Conservation (phyloP, 208 protist species). For the Willaertia magna region DNA sequence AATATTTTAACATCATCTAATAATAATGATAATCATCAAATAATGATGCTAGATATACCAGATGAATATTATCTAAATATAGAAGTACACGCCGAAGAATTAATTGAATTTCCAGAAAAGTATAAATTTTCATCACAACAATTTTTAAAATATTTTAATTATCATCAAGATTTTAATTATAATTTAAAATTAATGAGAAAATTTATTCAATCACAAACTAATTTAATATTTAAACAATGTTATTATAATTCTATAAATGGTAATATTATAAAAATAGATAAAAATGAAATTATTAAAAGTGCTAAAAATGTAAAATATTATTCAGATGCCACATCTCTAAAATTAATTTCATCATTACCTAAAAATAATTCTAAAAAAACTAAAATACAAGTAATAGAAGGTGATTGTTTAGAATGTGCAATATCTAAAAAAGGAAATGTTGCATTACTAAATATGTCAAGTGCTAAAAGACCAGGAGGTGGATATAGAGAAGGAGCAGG, state of each 20-base stretch:
- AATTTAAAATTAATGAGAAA: background rate
- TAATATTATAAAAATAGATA: background rate
- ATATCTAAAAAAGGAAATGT: background rate
- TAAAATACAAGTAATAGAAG: background rate
- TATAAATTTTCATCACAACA: background rate
- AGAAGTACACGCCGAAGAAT: background rate
- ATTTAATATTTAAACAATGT: background rate
- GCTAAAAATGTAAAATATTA: background rate
- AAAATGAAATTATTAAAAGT: background rate
- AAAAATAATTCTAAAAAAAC: background rate
- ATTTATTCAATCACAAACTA: background rate
- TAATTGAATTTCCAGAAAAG: background rate
- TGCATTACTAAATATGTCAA: slow-evolving; percentile 18
- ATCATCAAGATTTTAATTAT: background rate
- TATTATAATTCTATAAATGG: background rate
- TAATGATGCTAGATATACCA: no score
- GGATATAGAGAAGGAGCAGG: background rate
- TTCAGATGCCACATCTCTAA: background rate
- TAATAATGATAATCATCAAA: no score
- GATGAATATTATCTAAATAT: background rate
- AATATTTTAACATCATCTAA: no score
- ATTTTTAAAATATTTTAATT: background rate
- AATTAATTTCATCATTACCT: background rate
- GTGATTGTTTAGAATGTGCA: background rate
- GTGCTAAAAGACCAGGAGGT: background rate